Base-by-base conservation (phyloP, 2,329 filamentous ascomycete genomes). In the Cladosporium sp. region DNA sequence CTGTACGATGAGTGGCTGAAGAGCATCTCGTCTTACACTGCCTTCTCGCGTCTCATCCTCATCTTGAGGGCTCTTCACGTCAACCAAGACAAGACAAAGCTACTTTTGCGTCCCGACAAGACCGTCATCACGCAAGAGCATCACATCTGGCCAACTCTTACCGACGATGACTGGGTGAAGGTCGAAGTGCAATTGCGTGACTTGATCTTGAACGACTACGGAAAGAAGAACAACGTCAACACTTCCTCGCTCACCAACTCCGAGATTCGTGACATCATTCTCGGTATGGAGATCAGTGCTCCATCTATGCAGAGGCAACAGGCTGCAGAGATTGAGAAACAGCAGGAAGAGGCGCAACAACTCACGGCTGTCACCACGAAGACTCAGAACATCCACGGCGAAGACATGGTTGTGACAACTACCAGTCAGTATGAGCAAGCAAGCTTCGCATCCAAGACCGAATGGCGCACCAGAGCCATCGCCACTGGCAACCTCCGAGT, bases 191-290 rank as follows among this genome's bases (percentile, higher is more conserved):
- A 96, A 76, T 83, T 99, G 49, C 90, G 95, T 77, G 95, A 99
- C 83, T 83, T 99, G 70, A 99, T 99, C 73, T 77, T 99, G 71
- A 97, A 98, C 71, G 95, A 99, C 77, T 99, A 99, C 76, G 95
- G 95, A 76, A 99, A 98, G 87, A 99, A 99, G 86, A 99, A 99
- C 84, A 99, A 98, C 72, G 95, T 99, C 82, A 99, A 99, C 73
- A 94, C 95, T 14, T 96, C 96, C 18, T 97, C 93, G 77, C 84
- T 99, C 79, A 99, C 95, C 1, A 97, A 89, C 76, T 97, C 91
- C 73, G 95, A 99, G 86, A 95, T 99, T 59, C 89, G 95, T 73
- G 95, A 99, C 76, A 98, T 99, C 74, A 99, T 99, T 73, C 81
- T 99, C 69, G 95, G 95, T 85, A 99, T 99, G 96, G 96, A 99